Percentiles rank a stretch among this genome's conserved stretches.
Evolutionary conservation across 495 filamentous ascomycete genomes (phyloP).

Genomic region (Amphirosellinia nigrospora): DNA sequence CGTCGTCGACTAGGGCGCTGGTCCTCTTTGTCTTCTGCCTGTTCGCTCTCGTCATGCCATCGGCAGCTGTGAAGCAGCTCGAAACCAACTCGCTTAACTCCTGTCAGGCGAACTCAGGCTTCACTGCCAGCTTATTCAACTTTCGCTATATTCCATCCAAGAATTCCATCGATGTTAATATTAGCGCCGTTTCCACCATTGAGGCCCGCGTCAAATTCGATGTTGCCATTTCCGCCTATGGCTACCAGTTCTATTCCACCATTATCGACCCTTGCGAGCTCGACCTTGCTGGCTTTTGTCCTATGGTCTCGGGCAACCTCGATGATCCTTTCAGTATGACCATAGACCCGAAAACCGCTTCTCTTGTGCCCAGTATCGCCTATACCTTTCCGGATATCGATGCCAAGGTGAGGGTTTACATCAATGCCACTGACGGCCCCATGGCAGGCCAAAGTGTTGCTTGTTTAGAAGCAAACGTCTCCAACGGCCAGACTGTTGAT

Average conservation of each 20-base stretch:
- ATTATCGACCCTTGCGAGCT: constrained; percentile 77
- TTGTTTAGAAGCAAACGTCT: constrained; percentile 86
- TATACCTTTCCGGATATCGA: constrained; percentile 94
- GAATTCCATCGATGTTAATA: constrained; percentile 70
- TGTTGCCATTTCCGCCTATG: constrained; percentile 80
- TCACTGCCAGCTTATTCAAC: constrained; percentile 82
- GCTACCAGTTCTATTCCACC: constrained; percentile 67
- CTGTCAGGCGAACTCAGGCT: constrained; percentile 79
- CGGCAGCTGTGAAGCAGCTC: constrained; percentile 50
- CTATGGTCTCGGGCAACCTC: constrained; percentile 86
- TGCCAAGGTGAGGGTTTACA: constrained; percentile 79
- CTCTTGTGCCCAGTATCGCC: constrained; percentile 78
- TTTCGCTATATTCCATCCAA: constrained; percentile 79
- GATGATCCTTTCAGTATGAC: constrained; percentile 70
- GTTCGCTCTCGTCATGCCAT: constrained; percentile 37
- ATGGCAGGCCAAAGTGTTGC: constrained; percentile 66
- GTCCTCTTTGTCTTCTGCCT: constrained; percentile 16
- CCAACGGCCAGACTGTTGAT: constrained; percentile 92
- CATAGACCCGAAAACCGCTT: constrained; percentile 61
- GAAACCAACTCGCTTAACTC: constrained; percentile 78
- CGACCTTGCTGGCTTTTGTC: constrained; percentile 79
- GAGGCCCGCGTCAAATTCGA: constrained; percentile 85
- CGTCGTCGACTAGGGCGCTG: constrained; percentile 16
- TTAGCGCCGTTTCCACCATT: constrained; percentile 84
- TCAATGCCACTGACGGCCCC: constrained; percentile 66